These are phyloP conservation scores for Leucocoprinus birnbaumii DNA, from an alignment of 768 basidiomycete species.

Conservation along the genomic window DNA sequence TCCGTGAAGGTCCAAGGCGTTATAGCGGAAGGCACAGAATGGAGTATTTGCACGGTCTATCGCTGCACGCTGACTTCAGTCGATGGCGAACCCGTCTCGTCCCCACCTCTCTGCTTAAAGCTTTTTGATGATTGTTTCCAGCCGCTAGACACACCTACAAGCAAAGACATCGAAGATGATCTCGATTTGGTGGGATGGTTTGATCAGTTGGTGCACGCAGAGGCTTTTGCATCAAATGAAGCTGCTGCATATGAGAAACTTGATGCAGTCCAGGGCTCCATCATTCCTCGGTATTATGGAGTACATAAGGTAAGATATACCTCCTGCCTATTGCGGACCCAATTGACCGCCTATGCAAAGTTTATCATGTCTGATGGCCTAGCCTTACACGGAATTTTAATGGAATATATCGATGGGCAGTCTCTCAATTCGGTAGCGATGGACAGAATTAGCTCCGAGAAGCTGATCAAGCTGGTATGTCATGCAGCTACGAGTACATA, in stretches of 20 bases:
- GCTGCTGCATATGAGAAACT: slow-evolving; percentile 21
- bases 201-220: slow-evolving; percentile 15
- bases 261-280: slow-evolving; percentile 19
- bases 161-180: slow-evolving; percentile 3
- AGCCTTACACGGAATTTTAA: slow-evolving; percentile 15
- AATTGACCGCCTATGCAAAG: too few relatives aligned
- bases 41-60: slow-evolving; percentile 14
- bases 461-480: slow-evolving; percentile 20
- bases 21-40: slow-evolving; percentile 10
- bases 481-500: too few relatives aligned
- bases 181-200: slow-evolving; percentile 10
- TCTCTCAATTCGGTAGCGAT: slow-evolving; percentile 12
- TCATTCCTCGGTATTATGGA: slow-evolving; percentile 26
- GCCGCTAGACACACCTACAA: background rate
- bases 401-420: slow-evolving; percentile 18
- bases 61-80: slow-evolving; percentile 18
- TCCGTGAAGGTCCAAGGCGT: slow-evolving; percentile 13
- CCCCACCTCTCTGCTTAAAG: slow-evolving; percentile 18
- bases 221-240: slow-evolving; percentile 19
- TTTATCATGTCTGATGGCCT: slow-evolving; percentile 15
- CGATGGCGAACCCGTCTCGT: slow-evolving; percentile 13
- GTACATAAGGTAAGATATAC: slow-evolving; percentile 18
- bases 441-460: slow-evolving; percentile 9
- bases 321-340: background rate
- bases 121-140: slow-evolving; percentile 21